phyloP scores from a whole-genome alignment of 768 basidiomycete species.

The Mycena epipterygia region DNA sequence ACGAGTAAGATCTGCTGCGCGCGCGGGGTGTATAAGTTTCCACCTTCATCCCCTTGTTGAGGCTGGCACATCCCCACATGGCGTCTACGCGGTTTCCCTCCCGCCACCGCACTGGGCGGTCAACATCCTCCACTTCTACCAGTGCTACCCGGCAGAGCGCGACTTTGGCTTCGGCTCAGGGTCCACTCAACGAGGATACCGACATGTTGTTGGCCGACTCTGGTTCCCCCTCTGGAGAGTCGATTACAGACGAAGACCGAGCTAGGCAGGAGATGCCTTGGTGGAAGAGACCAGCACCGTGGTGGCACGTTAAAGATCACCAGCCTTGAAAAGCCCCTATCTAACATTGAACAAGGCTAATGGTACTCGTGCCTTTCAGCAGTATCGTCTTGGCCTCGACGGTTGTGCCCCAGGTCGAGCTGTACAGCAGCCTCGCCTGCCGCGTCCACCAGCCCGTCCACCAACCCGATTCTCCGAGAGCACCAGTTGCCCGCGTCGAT shows the following conservation, averaged over 20 bases:
- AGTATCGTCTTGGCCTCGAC: slow-evolving; percentile 68
- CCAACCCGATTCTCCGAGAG: slow-evolving; percentile 64
- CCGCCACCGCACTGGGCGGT: background rate
- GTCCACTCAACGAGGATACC: too few relatives aligned
- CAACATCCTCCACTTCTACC: too few relatives aligned
- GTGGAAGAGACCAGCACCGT: slow-evolving; percentile 82
- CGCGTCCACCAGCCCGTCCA: slow-evolving; percentile 13
- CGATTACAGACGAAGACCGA: background rate
- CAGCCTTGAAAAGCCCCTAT: slow-evolving; percentile 11
- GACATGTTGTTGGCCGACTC: too few relatives aligned
- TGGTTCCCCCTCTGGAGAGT: too few relatives aligned
- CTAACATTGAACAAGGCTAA: slow-evolving; percentile 60
- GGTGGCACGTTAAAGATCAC: slow-evolving; percentile 65
- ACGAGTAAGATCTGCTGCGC: too few relatives aligned
- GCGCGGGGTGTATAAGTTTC: too few relatives aligned
- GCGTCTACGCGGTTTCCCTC: background rate
- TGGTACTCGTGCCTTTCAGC: slow-evolving; percentile 65
- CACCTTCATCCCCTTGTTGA: too few relatives aligned
- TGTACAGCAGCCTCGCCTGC: slow-evolving; percentile 23
- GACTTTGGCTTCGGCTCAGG: too few relatives aligned
- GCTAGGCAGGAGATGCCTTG: slow-evolving; percentile 58
- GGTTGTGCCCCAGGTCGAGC: slow-evolving; percentile 40
- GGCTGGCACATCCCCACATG: too few relatives aligned
- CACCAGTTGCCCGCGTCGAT: slow-evolving; percentile 54
- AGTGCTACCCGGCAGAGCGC: too few relatives aligned